Evolutionary conservation across 306 rosid species (phyloP).

Genomic region (Lithocarpus polystachyus): DNA sequence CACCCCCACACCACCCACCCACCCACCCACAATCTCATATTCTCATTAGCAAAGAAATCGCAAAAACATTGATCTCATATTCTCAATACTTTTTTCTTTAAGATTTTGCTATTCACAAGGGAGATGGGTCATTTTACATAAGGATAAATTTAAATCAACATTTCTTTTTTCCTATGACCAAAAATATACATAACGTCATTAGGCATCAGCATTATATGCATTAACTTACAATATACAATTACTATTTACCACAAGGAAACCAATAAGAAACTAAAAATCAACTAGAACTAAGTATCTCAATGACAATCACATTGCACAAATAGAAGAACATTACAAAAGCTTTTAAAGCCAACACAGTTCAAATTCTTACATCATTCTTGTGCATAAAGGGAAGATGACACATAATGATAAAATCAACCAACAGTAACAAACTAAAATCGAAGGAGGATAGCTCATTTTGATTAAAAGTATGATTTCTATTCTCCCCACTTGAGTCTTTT

Average conservation of each 20-base stretch:
- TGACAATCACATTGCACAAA: neutral
- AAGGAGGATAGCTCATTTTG: too few relatives aligned
- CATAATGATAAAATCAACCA: neutral
- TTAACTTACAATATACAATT: neutral
- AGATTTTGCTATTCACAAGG: neutral
- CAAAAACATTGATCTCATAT: neutral
- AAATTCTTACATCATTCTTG: neutral
- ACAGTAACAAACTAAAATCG: neutral
- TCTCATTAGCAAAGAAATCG: neutral
- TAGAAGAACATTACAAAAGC: neutral
- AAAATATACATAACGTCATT: neutral
- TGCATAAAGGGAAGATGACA: neutral
- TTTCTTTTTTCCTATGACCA: neutral
- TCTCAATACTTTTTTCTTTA: neutral
- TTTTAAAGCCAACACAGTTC: neutral
- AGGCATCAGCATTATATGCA: neutral
- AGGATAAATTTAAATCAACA: neutral
- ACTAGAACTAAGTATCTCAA: neutral
- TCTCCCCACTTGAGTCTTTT: too few relatives aligned
- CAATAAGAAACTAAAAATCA: neutral
- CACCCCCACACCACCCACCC: too few relatives aligned
- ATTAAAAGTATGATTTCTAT: too few relatives aligned
- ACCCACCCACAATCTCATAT: neutral
- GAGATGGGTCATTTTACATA: neutral
- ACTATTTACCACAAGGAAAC: neutral